Evolutionary conservation across 768 basidiomycete species (phyloP), one percentile per base, ranked within the genome.

Genomic region (Rhizopogon salebrosus): DNA sequence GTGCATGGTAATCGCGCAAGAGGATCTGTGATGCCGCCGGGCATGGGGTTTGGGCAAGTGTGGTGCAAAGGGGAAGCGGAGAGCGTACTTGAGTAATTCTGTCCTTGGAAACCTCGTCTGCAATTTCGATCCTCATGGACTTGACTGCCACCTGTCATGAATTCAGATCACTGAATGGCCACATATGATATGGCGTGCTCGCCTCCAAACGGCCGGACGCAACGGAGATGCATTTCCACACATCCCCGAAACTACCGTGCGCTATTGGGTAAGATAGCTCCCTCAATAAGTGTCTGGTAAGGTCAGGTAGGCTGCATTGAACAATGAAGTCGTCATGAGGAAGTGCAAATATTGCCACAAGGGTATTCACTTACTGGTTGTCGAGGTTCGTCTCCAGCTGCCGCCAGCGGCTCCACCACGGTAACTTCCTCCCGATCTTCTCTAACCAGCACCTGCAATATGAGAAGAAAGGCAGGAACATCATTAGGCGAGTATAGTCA

Each of bases 1-100:
- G 70, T n/a, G 56, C 60, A 11, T 48, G 49, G 10, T 64, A 51
- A 48, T 64, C 56, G 14, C 42, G 45, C 23, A 53, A 40, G 22
- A 64, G 48, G 16, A 52, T 52, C 63, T 56, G 7, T 10, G 23
- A 54, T 18, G 9, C 11, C n/a, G n/a, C n/a, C n/a, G n/a, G n/a
- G n/a, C 4, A 38, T 46, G 22, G 22, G 13, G 29, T 1, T 23
- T 14, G 24, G 13, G 22, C 24, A 49, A 38, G 23, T 23, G 23
- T 31, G 13, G 37, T 29, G n/a, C 6, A 36, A 22, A 23, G 22
- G 20, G 16, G 23, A 22, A 53, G 34, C 2, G 7, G 26, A 29
- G 4, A 16, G 20, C 52, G 4, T 29, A 54, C 55, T 26, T 54
- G 24, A 26, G 26, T 41, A 24, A 54, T 38, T 36, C 37, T 31